Conservation (phyloP, 371 early-diverging fungal genomes). For the Neoconidiobolus thromboides region DNA sequence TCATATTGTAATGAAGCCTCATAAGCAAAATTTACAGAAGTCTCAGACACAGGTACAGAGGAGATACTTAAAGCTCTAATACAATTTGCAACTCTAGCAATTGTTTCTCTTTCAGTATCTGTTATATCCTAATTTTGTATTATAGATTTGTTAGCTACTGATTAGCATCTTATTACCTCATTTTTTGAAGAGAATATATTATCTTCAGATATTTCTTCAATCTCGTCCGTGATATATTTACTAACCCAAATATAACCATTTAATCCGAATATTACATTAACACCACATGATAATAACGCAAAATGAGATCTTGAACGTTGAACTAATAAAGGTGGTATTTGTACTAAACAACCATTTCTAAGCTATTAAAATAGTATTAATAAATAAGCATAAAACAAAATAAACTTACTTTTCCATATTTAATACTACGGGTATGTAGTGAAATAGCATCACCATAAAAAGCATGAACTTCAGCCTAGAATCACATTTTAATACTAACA, state of each 20-base stretch:
- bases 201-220: slow-evolving; percentile 12
- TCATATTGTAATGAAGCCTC: slow-evolving; percentile 44
- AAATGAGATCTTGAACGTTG: slow-evolving; percentile 88
- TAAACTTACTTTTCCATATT: slow-evolving; percentile 74
- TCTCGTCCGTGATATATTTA: slow-evolving; percentile 40
- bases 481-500: neutral
- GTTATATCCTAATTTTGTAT: slow-evolving; percentile 53
- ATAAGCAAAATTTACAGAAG: slow-evolving; percentile 66
- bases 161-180: slow-evolving; percentile 26
- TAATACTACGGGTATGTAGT: slow-evolving; percentile 88
- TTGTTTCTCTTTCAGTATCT: slow-evolving; percentile 33
- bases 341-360: slow-evolving; percentile 72
- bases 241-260: slow-evolving; percentile 95
- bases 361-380: slow-evolving; percentile 20
- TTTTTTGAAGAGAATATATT: slow-evolving; percentile 15
- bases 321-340: slow-evolving; percentile 68
- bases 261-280: slow-evolving; percentile 83
- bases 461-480: slow-evolving; percentile 86
- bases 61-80: slow-evolving; percentile 55
- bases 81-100: slow-evolving; percentile 76
- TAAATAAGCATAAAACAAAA: neutral
- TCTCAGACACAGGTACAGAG: slow-evolving; percentile 63
- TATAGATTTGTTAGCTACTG: slow-evolving; percentile 38
- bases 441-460: slow-evolving; percentile 68
- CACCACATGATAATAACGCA: slow-evolving; percentile 60